These are phyloP conservation scores for Pseudocercospora fijiensis DNA, from an alignment of 2,329 filamentous ascomycete genomes.

Conservation along the genomic window DNA sequence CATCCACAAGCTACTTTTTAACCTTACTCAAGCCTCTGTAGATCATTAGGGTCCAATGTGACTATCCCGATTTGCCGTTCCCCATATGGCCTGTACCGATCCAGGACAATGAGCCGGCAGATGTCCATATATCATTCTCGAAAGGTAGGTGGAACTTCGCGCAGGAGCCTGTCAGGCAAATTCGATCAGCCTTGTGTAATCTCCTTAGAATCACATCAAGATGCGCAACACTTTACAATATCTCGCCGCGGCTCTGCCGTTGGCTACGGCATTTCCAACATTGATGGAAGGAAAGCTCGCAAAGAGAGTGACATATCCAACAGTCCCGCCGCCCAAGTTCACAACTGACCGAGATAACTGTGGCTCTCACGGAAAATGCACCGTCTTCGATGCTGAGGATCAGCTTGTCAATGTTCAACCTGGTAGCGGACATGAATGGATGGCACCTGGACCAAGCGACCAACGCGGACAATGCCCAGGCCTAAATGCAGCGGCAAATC, in stretches of 20 bases:
- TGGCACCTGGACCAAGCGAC: conserved; percentile 26
- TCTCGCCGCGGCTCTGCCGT: conserved; percentile 19
- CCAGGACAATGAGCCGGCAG: neutral
- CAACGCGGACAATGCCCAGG: conserved; percentile 18
- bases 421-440: conserved; percentile 33
- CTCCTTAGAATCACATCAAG: conserved; percentile 1
- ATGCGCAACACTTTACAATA: conserved; percentile 15
- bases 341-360: conserved; percentile 23
- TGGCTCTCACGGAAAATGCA: conserved; percentile 23
- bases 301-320: conserved; percentile 19
- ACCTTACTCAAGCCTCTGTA: neutral
- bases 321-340: conserved; percentile 20
- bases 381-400: conserved; percentile 33
- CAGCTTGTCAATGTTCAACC: conserved; percentile 31
- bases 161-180: neutral
- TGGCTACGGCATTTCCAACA: conserved; percentile 22
- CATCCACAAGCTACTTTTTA: conserved; percentile 2
- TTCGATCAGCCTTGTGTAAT: neutral
- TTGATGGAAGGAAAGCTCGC: conserved; percentile 16
- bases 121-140: neutral
- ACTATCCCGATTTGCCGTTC: neutral
- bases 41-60: neutral
- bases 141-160: neutral
- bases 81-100: conserved; percentile 1
- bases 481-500: conserved; percentile 33